A percentile compares a stretch with the other conserved stretches of the same genome.
Conservation (phyloP, 805 yeast species). For the Saturnispora quitensis region DNA sequence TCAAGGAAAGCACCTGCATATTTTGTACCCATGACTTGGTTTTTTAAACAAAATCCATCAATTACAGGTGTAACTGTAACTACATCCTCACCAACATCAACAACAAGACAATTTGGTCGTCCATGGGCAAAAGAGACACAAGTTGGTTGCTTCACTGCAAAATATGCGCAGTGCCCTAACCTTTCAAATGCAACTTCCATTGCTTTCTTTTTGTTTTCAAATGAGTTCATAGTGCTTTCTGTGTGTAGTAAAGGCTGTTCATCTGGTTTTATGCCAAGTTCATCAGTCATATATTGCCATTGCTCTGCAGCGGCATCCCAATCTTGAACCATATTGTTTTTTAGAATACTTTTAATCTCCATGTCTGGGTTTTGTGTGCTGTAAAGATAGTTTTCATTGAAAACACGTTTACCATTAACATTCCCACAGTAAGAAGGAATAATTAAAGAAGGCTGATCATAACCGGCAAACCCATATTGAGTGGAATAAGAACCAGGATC, state of each 20-base stretch:
- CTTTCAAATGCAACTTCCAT: conserved; percentile 65
- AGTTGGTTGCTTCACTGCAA: conserved; percentile 73
- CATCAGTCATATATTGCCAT: conserved; percentile 52
- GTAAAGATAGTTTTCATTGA: conserved; percentile 26
- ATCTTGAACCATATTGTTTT: conserved; percentile 57
- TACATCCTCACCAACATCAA: conserved; percentile 76
- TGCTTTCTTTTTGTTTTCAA: conserved; percentile 54
- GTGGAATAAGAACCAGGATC: conserved; percentile 87
- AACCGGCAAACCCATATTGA: conserved; percentile 87
- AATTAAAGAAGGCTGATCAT: conserved; percentile 72
- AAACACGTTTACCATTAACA: conserved; percentile 10
- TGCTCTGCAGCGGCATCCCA: conserved; percentile 83
- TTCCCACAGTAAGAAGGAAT: conserved; percentile 62
- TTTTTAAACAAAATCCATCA: conserved; percentile 70
- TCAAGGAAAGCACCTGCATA: conserved; percentile 65
- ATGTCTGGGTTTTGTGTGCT: conserved; percentile 39
- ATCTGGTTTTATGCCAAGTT: conserved; percentile 41
- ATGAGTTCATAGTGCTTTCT: conserved; percentile 80
- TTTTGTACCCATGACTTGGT: conserved; percentile 60
- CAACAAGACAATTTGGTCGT: conserved; percentile 76
- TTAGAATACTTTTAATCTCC: conserved; percentile 48
- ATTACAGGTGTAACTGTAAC: conserved; percentile 72
- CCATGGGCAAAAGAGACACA: conserved; percentile 86
- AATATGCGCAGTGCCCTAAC: conserved; percentile 70
- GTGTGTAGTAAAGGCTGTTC: conserved; percentile 77